Percentiles rank a stretch among this genome's conserved stretches.
These are phyloP conservation scores for Porcisia hertigi DNA, from an alignment of 208 protist species.

Conservation along the genomic window DNA sequence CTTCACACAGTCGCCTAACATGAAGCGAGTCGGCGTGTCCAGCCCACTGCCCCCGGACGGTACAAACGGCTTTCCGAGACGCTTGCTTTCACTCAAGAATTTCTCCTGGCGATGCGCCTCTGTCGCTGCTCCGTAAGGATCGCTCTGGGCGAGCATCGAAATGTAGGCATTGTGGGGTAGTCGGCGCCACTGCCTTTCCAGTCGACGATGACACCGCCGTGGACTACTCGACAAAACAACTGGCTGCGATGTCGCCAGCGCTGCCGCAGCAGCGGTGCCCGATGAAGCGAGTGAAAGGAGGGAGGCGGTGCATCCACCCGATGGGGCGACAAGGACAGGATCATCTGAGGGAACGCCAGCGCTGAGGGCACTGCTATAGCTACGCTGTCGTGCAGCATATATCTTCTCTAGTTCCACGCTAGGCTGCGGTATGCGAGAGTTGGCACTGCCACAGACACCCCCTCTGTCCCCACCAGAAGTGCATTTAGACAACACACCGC, in stretches of 20 bases:
- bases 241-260: no score
- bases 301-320: neutral
- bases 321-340: no score
- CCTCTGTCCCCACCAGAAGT: neutral
- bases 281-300: neutral
- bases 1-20: constrained; percentile 83
- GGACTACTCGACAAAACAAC: neutral
- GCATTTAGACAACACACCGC: constrained; percentile 1
- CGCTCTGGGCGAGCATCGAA: constrained; percentile 13
- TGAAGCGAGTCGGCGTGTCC: constrained; percentile 68
- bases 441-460: neutral
- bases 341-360: constrained; percentile 1
- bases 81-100: constrained; percentile 72
- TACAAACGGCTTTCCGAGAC: constrained; percentile 74
- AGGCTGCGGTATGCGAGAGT: neutral
- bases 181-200: neutral
- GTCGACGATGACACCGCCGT: neutral
- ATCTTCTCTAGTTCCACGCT: constrained; percentile 3
- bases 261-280: neutral
- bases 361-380: neutral
- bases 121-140: constrained; percentile 66
- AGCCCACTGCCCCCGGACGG: constrained; percentile 40
- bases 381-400: neutral
- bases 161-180: neutral
- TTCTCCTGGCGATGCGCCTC: constrained; percentile 68